These are phyloP conservation scores for Polytolypa hystricis DNA, from an alignment of 2,329 filamentous ascomycete genomes.

Conservation along the genomic window DNA sequence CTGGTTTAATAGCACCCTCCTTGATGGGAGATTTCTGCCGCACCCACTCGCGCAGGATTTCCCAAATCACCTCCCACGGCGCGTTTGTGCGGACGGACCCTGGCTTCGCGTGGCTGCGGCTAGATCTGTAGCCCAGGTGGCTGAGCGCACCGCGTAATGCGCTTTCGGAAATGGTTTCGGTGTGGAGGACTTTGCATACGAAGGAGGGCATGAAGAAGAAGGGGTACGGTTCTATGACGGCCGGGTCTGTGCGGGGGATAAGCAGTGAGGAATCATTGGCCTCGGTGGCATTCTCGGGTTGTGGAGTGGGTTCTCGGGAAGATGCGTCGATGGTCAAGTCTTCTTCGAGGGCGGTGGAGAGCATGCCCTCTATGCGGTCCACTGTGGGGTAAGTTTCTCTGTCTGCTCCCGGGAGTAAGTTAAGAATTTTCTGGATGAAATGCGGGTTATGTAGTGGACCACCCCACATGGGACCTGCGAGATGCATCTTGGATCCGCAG, in stretches of 20 bases:
- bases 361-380: conserved; percentile 77
- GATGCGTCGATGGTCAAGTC: conserved; percentile 23
- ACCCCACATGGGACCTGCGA: conserved; percentile 90
- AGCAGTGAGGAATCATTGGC: conserved; percentile 16
- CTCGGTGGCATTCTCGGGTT: conserved; percentile 3
- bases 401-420: conserved; percentile 56
- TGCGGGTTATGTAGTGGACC: conserved; percentile 74
- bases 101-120: conserved; percentile 77
- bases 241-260: conserved; percentile 45
- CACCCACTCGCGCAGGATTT: conserved; percentile 86
- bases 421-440: conserved; percentile 71
- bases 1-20: conserved; percentile 55
- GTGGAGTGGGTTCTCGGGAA: conserved; percentile 6
- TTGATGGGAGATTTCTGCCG: conserved; percentile 70
- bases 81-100: conserved; percentile 92
- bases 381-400: conserved; percentile 66
- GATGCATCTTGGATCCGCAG: conserved; percentile 75
- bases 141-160: conserved; percentile 70
- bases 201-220: conserved; percentile 77
- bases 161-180: conserved; percentile 66
- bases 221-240: conserved; percentile 59
- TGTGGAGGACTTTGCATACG: conserved; percentile 67
- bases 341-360: conserved; percentile 79
- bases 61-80: conserved; percentile 81
- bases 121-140: conserved; percentile 68